These are phyloP conservation scores for Colletotrichum cuscutae DNA, from an alignment of 2,329 filamentous ascomycete species.

Conservation along the genomic window DNA sequence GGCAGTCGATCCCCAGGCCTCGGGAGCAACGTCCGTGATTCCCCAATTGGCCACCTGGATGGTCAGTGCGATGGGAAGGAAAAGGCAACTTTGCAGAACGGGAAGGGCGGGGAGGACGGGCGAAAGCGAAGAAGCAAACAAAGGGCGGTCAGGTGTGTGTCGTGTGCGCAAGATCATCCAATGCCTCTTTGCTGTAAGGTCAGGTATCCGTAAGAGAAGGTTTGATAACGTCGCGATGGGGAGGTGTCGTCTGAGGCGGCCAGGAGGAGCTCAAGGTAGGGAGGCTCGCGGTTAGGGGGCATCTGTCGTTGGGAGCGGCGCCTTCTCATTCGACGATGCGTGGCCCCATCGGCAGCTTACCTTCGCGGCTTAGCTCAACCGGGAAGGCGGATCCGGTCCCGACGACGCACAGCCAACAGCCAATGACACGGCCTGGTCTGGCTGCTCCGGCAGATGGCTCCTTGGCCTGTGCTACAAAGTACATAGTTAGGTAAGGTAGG, in stretches of 20 bases:
- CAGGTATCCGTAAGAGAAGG: not conserved
- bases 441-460: not conserved
- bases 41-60: conserved; percentile 27
- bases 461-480: no score
- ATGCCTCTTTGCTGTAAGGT: not conserved
- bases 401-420: not conserved
- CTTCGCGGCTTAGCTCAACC: conserved; percentile 3
- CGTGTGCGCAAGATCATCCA: not conserved
- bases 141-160: conserved; percentile 1
- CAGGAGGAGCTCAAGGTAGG: not conserved
- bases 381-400: conserved; percentile 27
- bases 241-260: conserved; percentile 9
- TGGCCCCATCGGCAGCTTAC: not conserved
- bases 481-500: no score
- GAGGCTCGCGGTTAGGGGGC: conserved; percentile 22
- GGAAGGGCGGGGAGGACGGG: not conserved
- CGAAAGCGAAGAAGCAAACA: not conserved
- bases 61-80: not conserved
- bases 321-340: conserved; percentile 13
- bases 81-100: not conserved
- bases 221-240: not conserved
- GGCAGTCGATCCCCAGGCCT: not conserved
- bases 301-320: conserved; percentile 17
- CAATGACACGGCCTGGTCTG: conserved; percentile 7
- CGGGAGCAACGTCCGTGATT: conserved; percentile 1